Evolutionary conservation across 495 filamentous ascomycete genomes (phyloP), one percentile per base, ranked within the genome.

Genomic region (Podospora appendiculata): DNA sequence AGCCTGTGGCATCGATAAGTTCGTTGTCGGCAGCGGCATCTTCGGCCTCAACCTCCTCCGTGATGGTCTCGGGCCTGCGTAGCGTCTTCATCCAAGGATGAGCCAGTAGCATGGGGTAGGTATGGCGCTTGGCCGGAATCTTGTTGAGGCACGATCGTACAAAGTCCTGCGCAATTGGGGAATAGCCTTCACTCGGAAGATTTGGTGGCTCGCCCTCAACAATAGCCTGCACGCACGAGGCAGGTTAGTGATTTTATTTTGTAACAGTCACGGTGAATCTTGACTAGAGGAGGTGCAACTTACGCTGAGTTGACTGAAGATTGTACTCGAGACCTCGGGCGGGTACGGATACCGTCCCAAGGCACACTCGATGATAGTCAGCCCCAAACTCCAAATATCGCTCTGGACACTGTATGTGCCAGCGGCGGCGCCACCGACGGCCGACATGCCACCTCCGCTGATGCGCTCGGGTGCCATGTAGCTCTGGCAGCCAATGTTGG

Each of bases 401-500:
- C 89, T 95, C 66, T 97, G 94, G 17, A 96, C 93, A 66, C 89
- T 95, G 67, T 99, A 99, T 2, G 92, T 96, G 32, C 93, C 91
- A 45, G 80, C 81, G 25, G 79, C 82, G 36, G 75, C 76, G 46
- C 81, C 80, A 4, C 88, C 81, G 17, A 86, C 78, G 9, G 86
- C 81, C 60, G 89, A 84, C 60, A 90, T 83, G 56, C 89, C 79
- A 19, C 89, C 87, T 19, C 88, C 88, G 32, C 88, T 86, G 53
- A 99, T 99, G 48, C 93, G 80, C 65, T 99, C 93, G 4, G 93
- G 93, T 0, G 93, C 93, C 93, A 99, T 99, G 72, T 99, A 99
- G 68, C 90, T 96, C 66, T 99, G 93, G 62, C 93, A 99, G 17
- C 93, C 93, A 57, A 99, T 99, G 64, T 99, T 99, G 18, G 93